These are phyloP conservation scores for Amylocystis lapponica DNA, from an alignment of 768 basidiomycete species.

Conservation along the genomic window DNA sequence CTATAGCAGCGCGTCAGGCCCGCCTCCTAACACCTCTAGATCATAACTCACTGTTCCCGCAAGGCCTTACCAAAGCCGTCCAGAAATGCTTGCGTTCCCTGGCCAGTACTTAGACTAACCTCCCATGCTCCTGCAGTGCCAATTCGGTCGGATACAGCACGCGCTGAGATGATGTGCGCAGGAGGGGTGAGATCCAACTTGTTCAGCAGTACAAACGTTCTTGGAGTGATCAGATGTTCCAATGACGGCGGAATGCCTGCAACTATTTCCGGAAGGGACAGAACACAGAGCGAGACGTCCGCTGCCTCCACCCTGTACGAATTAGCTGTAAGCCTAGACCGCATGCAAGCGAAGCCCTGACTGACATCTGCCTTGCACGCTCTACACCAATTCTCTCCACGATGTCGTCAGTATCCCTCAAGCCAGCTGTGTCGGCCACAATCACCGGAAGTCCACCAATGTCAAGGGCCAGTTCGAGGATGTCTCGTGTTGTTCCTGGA, in stretches of 20 bases:
- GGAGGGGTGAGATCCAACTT: conserved; percentile 53
- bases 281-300: conserved; percentile 74
- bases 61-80: conserved; percentile 49
- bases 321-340: neutral
- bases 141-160: neutral
- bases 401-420: conserved; percentile 60
- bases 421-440: conserved; percentile 82
- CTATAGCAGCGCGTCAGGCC: conserved; percentile 5
- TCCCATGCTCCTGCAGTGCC: conserved; percentile 39
- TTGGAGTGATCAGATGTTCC: conserved; percentile 32
- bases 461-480: conserved; percentile 80
- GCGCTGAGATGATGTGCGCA: neutral
- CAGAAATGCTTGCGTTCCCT: conserved; percentile 56
- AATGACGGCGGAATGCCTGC: conserved; percentile 41
- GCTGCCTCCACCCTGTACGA: conserved; percentile 54
- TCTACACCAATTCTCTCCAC: conserved; percentile 82
- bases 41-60: conserved; percentile 38
- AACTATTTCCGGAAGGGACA: conserved; percentile 55
- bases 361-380: conserved; percentile 64
- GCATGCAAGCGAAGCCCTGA: conserved; percentile 5
- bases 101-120: conserved; percentile 53
- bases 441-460: conserved; percentile 82
- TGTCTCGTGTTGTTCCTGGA: conserved; percentile 86
- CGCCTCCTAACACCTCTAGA: neutral
- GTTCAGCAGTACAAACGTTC: conserved; percentile 73